Conservation (phyloP, 1,139 yeast genomes). For the Arxiozyma slooffiae region DNA sequence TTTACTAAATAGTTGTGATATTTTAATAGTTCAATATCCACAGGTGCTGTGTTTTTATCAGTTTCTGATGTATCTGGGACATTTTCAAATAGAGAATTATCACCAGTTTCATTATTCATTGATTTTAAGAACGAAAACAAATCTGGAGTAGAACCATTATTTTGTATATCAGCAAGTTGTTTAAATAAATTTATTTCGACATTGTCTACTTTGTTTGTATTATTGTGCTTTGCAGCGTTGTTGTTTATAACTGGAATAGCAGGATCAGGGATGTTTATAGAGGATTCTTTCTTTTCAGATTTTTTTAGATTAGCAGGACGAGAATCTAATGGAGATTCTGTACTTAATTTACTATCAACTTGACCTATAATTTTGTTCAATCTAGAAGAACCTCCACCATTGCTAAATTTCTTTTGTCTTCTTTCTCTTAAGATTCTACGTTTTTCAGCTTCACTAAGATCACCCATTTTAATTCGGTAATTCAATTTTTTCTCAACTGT, state of each 20-base stretch:
- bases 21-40: conserved; percentile 21
- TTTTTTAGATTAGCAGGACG: neutral
- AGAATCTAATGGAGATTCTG: conserved; percentile 30
- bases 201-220: conserved; percentile 9
- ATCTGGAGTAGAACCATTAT: conserved; percentile 22
- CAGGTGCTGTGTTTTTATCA: conserved; percentile 9
- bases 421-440: conserved; percentile 54
- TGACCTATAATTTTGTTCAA: conserved; percentile 44
- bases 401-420: conserved; percentile 57
- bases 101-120: conserved; percentile 11
- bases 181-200: conserved; percentile 22
- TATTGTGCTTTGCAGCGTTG: conserved; percentile 2
- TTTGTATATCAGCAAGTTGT: conserved; percentile 17
- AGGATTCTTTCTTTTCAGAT: neutral
- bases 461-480: conserved; percentile 18
- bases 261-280: neutral
- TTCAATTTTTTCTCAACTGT: no score
- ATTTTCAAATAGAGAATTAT: neutral
- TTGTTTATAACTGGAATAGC: neutral
- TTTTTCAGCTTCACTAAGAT: conserved; percentile 51
- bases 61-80: neutral
- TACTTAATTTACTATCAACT: conserved; percentile 29
- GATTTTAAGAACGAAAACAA: conserved; percentile 24
- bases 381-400: conserved; percentile 48
- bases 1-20: conserved; percentile 26